These are phyloP conservation scores for Ogataea hybrid DNA, from an alignment of 1,139 yeast genomes.

Conservation along the genomic window DNA sequence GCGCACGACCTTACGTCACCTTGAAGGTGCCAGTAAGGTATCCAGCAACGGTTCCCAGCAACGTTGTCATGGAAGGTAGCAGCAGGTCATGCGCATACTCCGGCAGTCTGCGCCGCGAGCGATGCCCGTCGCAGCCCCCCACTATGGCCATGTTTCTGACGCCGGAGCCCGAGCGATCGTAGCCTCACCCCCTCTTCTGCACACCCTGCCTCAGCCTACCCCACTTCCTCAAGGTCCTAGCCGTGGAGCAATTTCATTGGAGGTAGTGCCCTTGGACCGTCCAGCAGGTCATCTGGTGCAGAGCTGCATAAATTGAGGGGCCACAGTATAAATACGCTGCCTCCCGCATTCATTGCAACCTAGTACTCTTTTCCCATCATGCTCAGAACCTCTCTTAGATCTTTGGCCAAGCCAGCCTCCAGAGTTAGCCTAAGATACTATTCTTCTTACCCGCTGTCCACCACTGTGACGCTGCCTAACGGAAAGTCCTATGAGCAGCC, in stretches of 20 bases:
- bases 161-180: not conserved
- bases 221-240: constrained; percentile 9
- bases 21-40: not conserved
- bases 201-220: constrained; percentile 13
- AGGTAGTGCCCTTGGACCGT: constrained; percentile 6
- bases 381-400: constrained; percentile 19
- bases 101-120: too few species aligned
- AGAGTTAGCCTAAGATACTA: constrained; percentile 24
- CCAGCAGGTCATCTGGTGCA: not conserved
- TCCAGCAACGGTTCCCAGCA: not conserved
- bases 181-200: constrained; percentile 12
- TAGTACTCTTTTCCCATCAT: constrained; percentile 6
- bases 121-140: too few species aligned
- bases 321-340: constrained; percentile 5
- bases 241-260: constrained; percentile 3
- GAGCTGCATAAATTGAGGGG: constrained; percentile 1
- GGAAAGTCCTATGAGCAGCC: constrained; percentile 63
- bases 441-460: constrained; percentile 37
- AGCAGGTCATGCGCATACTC: too few species aligned
- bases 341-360: too few species aligned
- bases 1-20: constrained; percentile 2
- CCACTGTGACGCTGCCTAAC: constrained; percentile 57
- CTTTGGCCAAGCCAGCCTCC: constrained; percentile 16
- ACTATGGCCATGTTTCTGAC: not conserved
- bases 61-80: not conserved